Percentiles rank a stretch among this genome's conserved stretches.
Evolutionary conservation across 2,329 filamentous ascomycete genomes (phyloP).

Genomic region (Hypoxylon sp.): DNA sequence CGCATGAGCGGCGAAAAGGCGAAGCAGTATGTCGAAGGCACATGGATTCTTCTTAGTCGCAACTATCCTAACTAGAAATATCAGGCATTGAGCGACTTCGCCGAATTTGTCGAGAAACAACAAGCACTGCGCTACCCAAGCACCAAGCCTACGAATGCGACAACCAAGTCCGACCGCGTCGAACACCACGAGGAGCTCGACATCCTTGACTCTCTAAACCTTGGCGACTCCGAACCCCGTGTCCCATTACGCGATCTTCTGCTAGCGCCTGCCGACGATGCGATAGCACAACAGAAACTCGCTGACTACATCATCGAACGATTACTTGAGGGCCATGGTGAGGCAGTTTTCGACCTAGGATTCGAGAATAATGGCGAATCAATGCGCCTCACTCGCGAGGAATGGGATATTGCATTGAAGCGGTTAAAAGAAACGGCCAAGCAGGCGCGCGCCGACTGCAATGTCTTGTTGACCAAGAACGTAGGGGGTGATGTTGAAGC

Average conservation of each 20-base stretch:
- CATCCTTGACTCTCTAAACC: constrained; percentile 83
- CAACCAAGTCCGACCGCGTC: constrained; percentile 70
- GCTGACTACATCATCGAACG: constrained; percentile 76
- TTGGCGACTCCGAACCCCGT: constrained; percentile 77
- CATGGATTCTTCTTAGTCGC: constrained; percentile 11
- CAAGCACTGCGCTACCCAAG: constrained; percentile 78
- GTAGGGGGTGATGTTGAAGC: constrained; percentile 84
- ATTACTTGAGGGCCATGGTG: constrained; percentile 86
- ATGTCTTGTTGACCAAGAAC: constrained; percentile 89
- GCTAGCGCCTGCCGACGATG: constrained; percentile 69
- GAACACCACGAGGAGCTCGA: constrained; percentile 95
- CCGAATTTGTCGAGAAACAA: constrained; percentile 96
- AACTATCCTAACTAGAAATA: constrained; percentile 14
- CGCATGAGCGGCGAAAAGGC: constrained; percentile 84
- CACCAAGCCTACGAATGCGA: constrained; percentile 53
- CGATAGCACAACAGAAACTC: constrained; percentile 74
- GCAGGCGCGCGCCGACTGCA: constrained; percentile 78
- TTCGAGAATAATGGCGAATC: constrained; percentile 90
- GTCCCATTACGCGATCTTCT: constrained; percentile 83
- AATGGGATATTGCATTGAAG: constrained; percentile 81
- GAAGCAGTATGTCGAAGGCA: constrained; percentile 75
- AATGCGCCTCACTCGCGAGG: constrained; percentile 79
- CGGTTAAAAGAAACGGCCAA: constrained; percentile 77
- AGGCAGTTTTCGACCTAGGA: constrained; percentile 92
- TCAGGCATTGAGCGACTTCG: constrained; percentile 91